Evolutionary conservation across 371 early-diverging fungal species (phyloP).

Genomic region (Dentiscutata heterogama): DNA sequence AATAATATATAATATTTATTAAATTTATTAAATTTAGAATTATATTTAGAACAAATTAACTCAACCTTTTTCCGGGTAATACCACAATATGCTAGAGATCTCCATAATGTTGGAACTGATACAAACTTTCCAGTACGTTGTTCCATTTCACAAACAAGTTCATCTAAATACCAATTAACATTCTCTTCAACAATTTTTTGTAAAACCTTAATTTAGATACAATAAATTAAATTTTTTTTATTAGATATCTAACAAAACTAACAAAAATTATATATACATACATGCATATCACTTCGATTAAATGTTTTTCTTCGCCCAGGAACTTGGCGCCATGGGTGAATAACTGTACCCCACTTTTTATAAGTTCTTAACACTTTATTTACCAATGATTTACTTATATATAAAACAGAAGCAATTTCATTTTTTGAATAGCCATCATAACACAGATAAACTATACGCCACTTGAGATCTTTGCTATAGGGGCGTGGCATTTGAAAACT

Average conservation of each 20-base stretch:
- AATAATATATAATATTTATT: neutral
- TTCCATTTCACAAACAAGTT: neutral
- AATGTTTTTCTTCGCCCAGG: neutral
- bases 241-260: too few relatives aligned
- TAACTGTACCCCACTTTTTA: neutral
- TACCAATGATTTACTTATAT: neutral
- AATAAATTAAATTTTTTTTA: too few relatives aligned
- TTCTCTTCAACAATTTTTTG: neutral
- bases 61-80: slow-evolving; percentile 28
- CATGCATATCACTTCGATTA: neutral
- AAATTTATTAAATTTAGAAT: neutral
- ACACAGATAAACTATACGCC: slow-evolving; percentile 16
- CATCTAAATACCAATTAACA: neutral
- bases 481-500: neutral
- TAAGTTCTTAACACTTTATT: neutral
- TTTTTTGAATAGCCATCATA: slow-evolving; percentile 19
- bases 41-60: neutral
- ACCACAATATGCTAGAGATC: slow-evolving; percentile 23
- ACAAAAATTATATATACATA: too few relatives aligned
- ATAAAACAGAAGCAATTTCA: neutral
- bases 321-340: neutral
- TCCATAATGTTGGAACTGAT: too few relatives aligned
- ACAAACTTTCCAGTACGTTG: neutral
- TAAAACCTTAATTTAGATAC: neutral
- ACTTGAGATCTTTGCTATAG: slow-evolving; percentile 19